Evolutionary conservation across 805 yeast species (phyloP), one percentile per base, ranked within the genome.

Genomic region (Sugiyamaella marilandica): DNA sequence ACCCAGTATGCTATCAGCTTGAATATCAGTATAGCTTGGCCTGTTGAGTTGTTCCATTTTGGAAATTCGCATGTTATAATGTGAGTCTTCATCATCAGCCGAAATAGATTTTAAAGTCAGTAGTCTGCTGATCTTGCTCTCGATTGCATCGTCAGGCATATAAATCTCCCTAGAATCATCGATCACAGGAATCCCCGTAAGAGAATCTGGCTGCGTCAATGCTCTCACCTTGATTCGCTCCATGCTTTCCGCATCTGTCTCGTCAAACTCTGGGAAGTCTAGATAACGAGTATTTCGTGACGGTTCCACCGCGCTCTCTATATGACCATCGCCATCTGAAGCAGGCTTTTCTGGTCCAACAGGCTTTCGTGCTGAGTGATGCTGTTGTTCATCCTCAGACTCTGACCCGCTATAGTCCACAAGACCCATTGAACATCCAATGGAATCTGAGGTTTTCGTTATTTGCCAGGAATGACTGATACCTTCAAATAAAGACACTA

Each of bases 151-250:
- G 13, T 39, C 43, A 5, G 43, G 43, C 43, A 14, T 21, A 13
- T n/a, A 11, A 16, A 39, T 11, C 21, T 13, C 21, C 5, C 13
- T 39, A 5, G 43, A 7, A n/a, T 19, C 24, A 39, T 39, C 43
- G 13, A 39, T 16, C 5, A 21, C 14, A 16, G 43, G 43, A 11
- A 39, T 19, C 5, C 13, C 19, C 3, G 16, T 5, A 14, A 14
- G 13, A 2, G 13, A 16, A 11, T 16, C 43, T 39, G 43, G 43
- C 24, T 39, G 43, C 4, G 43, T 39, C 43, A 39, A 39, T n/a
- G 43, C 43, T 39, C 43, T 14, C 19, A 39, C 19, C 24, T 39
- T 39, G 43, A 39, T 39, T 10, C 43, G 43, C 24, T 39, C 43
- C 13, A 13, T 16, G 14, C 7, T 16, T 14, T 39, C 21, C 43